phyloP scores from a whole-genome alignment of 2,329 filamentous ascomycete genomes.

The Microdochium bolleyi region DNA sequence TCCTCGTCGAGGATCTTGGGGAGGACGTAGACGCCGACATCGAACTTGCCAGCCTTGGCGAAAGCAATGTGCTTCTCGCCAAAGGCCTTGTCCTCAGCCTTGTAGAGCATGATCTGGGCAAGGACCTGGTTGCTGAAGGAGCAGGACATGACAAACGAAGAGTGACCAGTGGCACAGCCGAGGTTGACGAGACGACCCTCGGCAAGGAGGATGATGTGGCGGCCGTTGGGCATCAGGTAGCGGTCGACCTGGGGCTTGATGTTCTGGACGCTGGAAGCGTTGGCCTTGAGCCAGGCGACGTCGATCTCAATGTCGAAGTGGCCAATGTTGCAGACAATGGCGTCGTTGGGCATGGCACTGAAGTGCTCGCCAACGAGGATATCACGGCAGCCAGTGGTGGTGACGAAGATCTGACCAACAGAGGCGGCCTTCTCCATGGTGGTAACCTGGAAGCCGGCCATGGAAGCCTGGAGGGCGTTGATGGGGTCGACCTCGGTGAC shows the following conservation, averaged over 20 bases:
- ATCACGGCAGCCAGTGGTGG: slow-evolving; percentile 97
- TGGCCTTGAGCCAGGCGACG: slow-evolving; percentile 98
- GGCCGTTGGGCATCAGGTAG: slow-evolving; percentile 87
- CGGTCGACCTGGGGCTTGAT: slow-evolving; percentile 99
- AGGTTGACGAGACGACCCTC: slow-evolving; percentile 99
- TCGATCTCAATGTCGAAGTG: slow-evolving; percentile 99
- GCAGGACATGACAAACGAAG: slow-evolving; percentile 99
- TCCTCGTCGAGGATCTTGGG: slow-evolving; percentile 99
- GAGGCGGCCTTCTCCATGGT: slow-evolving; percentile 96
- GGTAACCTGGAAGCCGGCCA: slow-evolving; percentile 92
- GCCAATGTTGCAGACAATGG: slow-evolving; percentile 99
- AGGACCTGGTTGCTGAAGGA: slow-evolving; percentile 99
- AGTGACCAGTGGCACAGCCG: slow-evolving; percentile 97
- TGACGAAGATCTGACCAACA: slow-evolving; percentile 95
- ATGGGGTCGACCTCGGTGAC: slow-evolving; percentile 98
- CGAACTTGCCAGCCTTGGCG: slow-evolving; percentile 83
- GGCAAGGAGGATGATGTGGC: slow-evolving; percentile 96
- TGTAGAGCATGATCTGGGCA: slow-evolving; percentile 97
- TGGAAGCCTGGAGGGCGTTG: slow-evolving; percentile 98
- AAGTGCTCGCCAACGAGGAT: slow-evolving; percentile 91
- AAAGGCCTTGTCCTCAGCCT: slow-evolving; percentile 81
- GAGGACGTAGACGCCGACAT: slow-evolving; percentile 88
- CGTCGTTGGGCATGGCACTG: slow-evolving; percentile 91
- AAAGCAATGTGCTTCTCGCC: slow-evolving; percentile 95
- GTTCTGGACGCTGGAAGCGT: slow-evolving; percentile 87